These are phyloP conservation scores for Penicillium sp. DNA, from an alignment of 2,329 filamentous ascomycete species.

Conservation along the genomic window DNA sequence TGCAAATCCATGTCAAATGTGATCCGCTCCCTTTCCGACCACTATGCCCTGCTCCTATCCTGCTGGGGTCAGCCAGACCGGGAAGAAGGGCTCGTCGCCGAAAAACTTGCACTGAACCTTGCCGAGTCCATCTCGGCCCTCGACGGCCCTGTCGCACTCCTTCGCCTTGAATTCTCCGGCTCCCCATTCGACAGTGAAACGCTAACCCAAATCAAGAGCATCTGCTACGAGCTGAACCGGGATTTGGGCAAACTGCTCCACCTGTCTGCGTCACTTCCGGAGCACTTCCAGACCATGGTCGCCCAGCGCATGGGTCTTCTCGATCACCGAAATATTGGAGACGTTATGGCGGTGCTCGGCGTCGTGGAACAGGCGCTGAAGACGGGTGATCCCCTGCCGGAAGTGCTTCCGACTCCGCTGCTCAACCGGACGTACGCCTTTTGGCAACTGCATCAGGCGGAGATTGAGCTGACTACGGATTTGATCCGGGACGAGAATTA, in stretches of 20 bases:
- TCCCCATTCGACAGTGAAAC: slow-evolving; percentile 34
- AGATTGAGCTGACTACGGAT: slow-evolving; percentile 27
- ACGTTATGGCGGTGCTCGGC: slow-evolving; percentile 47
- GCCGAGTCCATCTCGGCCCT: slow-evolving; percentile 31
- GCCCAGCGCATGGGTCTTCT: slow-evolving; percentile 35
- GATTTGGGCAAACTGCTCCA: slow-evolving; percentile 33
- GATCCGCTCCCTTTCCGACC: slow-evolving; percentile 42
- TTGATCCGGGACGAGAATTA: slow-evolving; percentile 41
- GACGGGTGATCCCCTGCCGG: slow-evolving; percentile 45
- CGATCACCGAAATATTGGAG: slow-evolving; percentile 43
- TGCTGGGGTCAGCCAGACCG: slow-evolving; percentile 34
- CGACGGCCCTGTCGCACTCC: slow-evolving; percentile 29
- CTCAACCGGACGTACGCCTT: slow-evolving; percentile 32
- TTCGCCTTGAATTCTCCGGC: slow-evolving; percentile 36
- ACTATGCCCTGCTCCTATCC: slow-evolving; percentile 47
- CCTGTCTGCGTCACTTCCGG: slow-evolving; percentile 31
- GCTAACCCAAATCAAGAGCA: slow-evolving; percentile 27
- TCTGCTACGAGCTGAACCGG: slow-evolving; percentile 30
- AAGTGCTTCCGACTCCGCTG: slow-evolving; percentile 45
- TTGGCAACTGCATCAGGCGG: slow-evolving; percentile 15
- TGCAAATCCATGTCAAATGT: slow-evolving; percentile 43
- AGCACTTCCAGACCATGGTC: slow-evolving; percentile 38
- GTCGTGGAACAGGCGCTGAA: slow-evolving; percentile 45
- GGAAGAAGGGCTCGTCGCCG: slow-evolving; percentile 23
- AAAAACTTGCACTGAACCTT: slow-evolving; percentile 28